Base-by-base conservation (phyloP, 2,329 filamentous ascomycete species). In the Botrytis elliptica region DNA sequence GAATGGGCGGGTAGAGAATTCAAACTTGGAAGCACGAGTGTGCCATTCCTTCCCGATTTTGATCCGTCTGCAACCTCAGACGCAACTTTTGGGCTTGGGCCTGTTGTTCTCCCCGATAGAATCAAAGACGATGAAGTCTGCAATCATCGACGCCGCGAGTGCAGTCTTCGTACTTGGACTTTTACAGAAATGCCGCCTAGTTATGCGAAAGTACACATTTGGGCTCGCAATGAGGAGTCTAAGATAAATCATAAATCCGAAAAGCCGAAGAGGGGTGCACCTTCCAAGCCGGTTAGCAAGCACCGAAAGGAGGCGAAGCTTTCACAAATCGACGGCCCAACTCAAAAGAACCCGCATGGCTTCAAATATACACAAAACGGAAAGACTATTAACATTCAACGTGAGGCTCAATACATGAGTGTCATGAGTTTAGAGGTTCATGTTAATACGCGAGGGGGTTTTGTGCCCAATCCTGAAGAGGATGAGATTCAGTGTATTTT, bases 401-500 rank as follows among this genome's bases (percentile, higher is more conserved):
- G 95, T 77, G 93, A 97, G 81, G 90, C 90, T 4, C 93, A 96
- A 78, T 97, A 97, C 81, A 98, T 99, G 96, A 97, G 93, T 77
- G 94, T 92, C 29, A 95, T 99, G 93, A 97, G 94, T 77, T 83
- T 99, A 10, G 96, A 99, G 81, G 84, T 98, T 7, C 95, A 99
- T 80, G 91, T 97, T 75, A 97, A 97, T 78, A 96, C 92, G 6
- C 88, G 95, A 73, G 93, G 90, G 10, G 90, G 89, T 67, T 86
- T 98, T 14, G 88, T 94, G 3, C 94, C 96, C 1, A 94, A 99
- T 79, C 96, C 96, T 0, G 93, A 95, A 77, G 88, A 97, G 77
- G 96, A 99, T 81, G 93, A 95, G 78, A 89, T 99, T 4, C 89
- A 92, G 75, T 94, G 92, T 79, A 88, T 98, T 9, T 97, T 98